phyloP scores from a whole-genome alignment of 1,284 basidiomycete species.

The Cryptococcus amylolentus region DNA sequence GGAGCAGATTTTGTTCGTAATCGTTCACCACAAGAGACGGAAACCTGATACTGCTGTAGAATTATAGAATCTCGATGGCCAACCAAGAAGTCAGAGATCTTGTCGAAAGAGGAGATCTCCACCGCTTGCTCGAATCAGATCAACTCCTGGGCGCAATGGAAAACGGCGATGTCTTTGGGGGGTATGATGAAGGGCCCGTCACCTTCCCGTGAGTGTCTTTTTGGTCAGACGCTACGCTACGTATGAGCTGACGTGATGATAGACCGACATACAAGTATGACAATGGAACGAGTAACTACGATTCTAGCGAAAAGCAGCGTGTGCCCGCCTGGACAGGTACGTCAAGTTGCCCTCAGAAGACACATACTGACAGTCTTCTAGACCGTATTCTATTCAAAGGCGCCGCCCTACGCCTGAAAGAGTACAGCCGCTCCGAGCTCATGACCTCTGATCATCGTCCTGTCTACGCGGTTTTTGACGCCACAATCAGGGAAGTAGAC shows the following conservation, averaged over 20 bases:
- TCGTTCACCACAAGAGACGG: background rate
- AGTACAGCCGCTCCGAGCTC: slow-evolving; percentile 67
- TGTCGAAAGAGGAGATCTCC: slow-evolving; percentile 64
- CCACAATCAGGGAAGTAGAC: slow-evolving; percentile 75
- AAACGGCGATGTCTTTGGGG: slow-evolving; percentile 66
- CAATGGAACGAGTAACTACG: slow-evolving; percentile 70
- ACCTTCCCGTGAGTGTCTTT: slow-evolving; percentile 57
- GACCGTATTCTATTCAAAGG: slow-evolving; percentile 90
- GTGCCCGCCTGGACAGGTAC: slow-evolving; percentile 96
- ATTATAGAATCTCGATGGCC: slow-evolving; percentile 86
- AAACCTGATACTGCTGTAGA: slow-evolving; percentile 44
- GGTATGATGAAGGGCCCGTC: slow-evolving; percentile 83
- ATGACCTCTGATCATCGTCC: slow-evolving; percentile 91
- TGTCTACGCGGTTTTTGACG: slow-evolving; percentile 80
- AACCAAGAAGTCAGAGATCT: slow-evolving; percentile 73
- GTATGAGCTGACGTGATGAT: background rate
- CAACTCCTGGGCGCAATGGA: slow-evolving; percentile 76
- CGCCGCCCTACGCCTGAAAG: slow-evolving; percentile 39
- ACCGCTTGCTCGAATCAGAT: slow-evolving; percentile 72
- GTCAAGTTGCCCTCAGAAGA: slow-evolving; percentile 16
- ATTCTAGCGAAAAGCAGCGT: slow-evolving; percentile 92
- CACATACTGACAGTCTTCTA: slow-evolving; percentile 35
- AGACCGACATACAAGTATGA: slow-evolving; percentile 53
- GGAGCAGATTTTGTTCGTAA: slow-evolving; percentile 67
- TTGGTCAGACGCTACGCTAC: slow-evolving; percentile 30